Percentiles rank a stretch among this genome's conserved stretches.
These are phyloP conservation scores for Trichophyton equinum DNA, from an alignment of 2,329 filamentous ascomycete genomes.

Conservation along the genomic window DNA sequence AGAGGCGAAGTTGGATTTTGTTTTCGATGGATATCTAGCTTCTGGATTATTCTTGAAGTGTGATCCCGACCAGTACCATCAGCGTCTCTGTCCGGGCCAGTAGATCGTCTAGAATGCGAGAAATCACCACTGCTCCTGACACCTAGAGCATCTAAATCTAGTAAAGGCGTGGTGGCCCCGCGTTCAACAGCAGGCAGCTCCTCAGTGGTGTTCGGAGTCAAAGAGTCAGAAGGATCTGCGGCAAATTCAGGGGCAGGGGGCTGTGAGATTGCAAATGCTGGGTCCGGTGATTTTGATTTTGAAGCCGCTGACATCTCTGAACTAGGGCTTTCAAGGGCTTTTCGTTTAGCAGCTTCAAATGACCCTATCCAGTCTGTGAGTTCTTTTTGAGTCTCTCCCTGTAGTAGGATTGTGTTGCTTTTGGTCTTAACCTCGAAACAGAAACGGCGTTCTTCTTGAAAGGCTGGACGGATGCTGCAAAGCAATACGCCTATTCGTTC, in stretches of 20 bases:
- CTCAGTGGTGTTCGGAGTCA: slow-evolving; percentile 42
- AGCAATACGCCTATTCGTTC: slow-evolving; percentile 92
- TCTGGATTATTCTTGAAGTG: slow-evolving; percentile 80
- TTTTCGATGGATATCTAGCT: slow-evolving; percentile 78
- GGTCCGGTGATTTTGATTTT: slow-evolving; percentile 39
- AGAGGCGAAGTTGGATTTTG: slow-evolving; percentile 45
- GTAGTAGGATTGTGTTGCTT: slow-evolving; percentile 74
- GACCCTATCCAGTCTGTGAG: slow-evolving; percentile 90
- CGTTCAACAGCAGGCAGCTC: slow-evolving; percentile 48
- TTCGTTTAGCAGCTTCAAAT: slow-evolving; percentile 88
- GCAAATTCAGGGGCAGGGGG: slow-evolving; percentile 84
- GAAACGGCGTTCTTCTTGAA: slow-evolving; percentile 85
- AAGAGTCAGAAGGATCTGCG: slow-evolving; percentile 59
- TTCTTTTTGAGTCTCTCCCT: slow-evolving; percentile 83
- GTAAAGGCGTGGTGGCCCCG: slow-evolving; percentile 51
- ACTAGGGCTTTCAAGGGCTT: slow-evolving; percentile 65
- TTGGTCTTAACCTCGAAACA: slow-evolving; percentile 99
- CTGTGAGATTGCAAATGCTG: slow-evolving; percentile 85
- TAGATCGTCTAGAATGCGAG: slow-evolving; percentile 36
- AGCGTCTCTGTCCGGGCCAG: slow-evolving; percentile 48
- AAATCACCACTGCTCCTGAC: slow-evolving; percentile 63
- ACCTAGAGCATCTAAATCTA: slow-evolving; percentile 46
- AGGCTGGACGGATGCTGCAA: slow-evolving; percentile 81
- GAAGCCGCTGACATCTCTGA: slow-evolving; percentile 36
- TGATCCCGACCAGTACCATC: slow-evolving; percentile 65